Percentiles rank a stretch among this genome's conserved stretches.
These are phyloP conservation scores for Liquidambar formosana DNA, from an alignment of 164 flowering plant genomes.

Conservation along the genomic window DNA sequence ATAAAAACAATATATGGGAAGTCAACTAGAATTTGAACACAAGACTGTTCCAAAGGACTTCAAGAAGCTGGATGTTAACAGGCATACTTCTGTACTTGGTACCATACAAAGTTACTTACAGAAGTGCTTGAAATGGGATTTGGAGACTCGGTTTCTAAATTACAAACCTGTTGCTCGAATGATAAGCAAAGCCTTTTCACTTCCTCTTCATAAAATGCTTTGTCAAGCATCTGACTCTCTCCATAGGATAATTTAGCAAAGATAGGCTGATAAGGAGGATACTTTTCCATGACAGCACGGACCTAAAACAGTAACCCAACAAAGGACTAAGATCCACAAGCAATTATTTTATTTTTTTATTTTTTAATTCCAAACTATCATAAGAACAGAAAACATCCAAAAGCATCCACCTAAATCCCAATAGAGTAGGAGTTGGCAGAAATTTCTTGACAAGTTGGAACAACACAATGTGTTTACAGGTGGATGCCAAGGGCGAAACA, in stretches of 20 bases:
- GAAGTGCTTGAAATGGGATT: background rate
- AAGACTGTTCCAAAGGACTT: too few relatives aligned
- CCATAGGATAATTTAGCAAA: constrained; percentile 91
- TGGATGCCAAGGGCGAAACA: too few relatives aligned
- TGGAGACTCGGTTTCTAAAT: background rate
- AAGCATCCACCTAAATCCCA: too few relatives aligned
- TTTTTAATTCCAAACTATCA: background rate
- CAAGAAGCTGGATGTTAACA: background rate
- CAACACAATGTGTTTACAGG: background rate
- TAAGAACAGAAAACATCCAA: background rate
- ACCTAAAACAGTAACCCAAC: constrained; percentile 46
- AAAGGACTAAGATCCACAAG: background rate
- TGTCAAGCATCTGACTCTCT: constrained; percentile 98
- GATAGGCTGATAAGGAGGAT: constrained; percentile 95
- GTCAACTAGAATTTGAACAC: too few relatives aligned
- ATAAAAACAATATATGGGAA: too few relatives aligned
- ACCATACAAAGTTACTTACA: background rate
- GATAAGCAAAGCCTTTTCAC: constrained; percentile 95
- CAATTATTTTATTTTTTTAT: too few relatives aligned
- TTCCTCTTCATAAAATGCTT: constrained; percentile 99
- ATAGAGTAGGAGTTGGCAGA: background rate
- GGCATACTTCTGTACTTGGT: background rate
- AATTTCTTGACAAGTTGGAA: background rate
- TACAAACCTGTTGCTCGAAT: constrained; percentile 93
- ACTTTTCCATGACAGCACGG: constrained; percentile 92